phyloP scores from a whole-genome alignment of 371 early-diverging fungal genomes.

The Actinomortierella wolfii region DNA sequence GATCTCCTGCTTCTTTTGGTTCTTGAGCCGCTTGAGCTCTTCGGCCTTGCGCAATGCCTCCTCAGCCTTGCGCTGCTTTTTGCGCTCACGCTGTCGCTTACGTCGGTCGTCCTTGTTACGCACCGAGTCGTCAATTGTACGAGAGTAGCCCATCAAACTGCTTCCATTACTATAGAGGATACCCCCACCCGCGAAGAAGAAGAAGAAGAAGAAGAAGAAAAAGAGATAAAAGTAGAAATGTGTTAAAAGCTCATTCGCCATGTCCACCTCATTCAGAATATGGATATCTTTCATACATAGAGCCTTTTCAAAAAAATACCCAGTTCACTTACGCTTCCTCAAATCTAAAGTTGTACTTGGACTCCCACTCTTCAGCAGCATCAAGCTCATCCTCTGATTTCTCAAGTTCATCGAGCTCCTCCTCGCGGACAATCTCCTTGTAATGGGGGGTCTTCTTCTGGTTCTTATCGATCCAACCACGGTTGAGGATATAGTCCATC shows the following conservation, averaged over 20 bases:
- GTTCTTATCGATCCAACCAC: slow-evolving; percentile 92
- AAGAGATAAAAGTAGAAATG: slow-evolving; percentile 8
- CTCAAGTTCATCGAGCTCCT: slow-evolving; percentile 56
- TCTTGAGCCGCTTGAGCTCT: slow-evolving; percentile 89
- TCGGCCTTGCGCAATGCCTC: slow-evolving; percentile 72
- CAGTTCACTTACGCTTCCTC: slow-evolving; percentile 82
- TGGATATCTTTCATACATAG: slow-evolving; percentile 4
- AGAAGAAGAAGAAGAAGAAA: background rate
- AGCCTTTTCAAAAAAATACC: slow-evolving; percentile 1
- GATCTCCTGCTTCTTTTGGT: slow-evolving; percentile 85
- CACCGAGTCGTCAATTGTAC: slow-evolving; percentile 75
- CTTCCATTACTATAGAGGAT: slow-evolving; percentile 56
- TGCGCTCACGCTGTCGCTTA: slow-evolving; percentile 67
- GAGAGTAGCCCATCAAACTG: slow-evolving; percentile 74
- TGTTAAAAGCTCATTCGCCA: too few species aligned
- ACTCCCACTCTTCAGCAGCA: slow-evolving; percentile 87
- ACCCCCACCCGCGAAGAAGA: background rate
- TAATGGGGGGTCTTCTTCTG: slow-evolving; percentile 60
- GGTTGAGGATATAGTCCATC: slow-evolving; percentile 90
- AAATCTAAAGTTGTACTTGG: slow-evolving; percentile 90
- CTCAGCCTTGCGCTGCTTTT: slow-evolving; percentile 71
- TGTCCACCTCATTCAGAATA: too few species aligned
- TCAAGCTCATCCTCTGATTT: slow-evolving; percentile 67
- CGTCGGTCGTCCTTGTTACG: slow-evolving; percentile 77
- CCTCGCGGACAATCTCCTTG: slow-evolving; percentile 67